Evolutionary conservation across 441 rosid species (phyloP), one percentile per base, ranked within the genome.

Genomic region (Mallotus repandus): DNA sequence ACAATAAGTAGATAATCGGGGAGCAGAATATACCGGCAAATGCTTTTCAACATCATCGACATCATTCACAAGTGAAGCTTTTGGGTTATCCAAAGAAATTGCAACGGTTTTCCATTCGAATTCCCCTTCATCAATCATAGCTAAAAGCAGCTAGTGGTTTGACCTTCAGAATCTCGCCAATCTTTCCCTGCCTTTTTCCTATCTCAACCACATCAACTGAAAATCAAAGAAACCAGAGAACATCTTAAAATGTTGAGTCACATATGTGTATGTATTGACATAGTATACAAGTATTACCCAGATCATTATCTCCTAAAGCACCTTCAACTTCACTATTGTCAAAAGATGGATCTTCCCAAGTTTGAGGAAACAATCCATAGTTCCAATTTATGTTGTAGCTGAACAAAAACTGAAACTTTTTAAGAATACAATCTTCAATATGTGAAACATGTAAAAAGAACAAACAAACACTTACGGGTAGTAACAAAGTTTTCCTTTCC

Each of bases 331-430:
- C 98, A 74, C 82, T 16, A 71, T 94, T 91, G 16, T 94, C 89
- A 5, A 81, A 75, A 75, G 94, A 78, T 57, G 99, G 99, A 79
- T 94, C 99, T 81, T 94, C 99, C 99, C 99, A 94, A 78, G 99
- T 94, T 83, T 92, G 98, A 46, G 97, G 99, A 85, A 92, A 96
- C 85, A 94, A 78, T 60, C 98, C 99, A 74, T 94, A 94, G 81
- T 94, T 94, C 99, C 99, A 94, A 79, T 94, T 84, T 78, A 94
- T 94, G 76, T 91, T 95, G 81, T 92, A 92, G 78, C 97, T 91
- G 80, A 67, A 38, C 18, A 16, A 45, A 22, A 70, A 38, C 41
- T 4, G 41, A 38, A 38, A 38, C 41, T 38, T 38, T 38, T 45
- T 45, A 5, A 45, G 49, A 8, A 45, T 45, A 45, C 49, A 9